Base-by-base conservation (phyloP, 2,329 filamentous ascomycete species). In the Elsinoe australis region DNA sequence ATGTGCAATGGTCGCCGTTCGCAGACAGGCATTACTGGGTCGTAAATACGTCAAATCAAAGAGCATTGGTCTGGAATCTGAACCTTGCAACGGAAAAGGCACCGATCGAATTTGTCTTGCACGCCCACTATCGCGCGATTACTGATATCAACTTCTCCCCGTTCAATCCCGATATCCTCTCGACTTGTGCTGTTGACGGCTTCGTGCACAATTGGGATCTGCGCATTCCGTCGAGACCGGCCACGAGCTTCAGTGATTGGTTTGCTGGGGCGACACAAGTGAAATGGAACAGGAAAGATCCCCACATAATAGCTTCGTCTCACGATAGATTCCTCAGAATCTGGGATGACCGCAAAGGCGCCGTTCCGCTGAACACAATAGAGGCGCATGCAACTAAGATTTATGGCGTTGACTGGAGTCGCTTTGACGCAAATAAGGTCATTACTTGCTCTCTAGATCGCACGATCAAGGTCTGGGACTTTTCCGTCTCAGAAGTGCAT, bases 71-170 rank as follows among this genome's bases (percentile, higher is more conserved):
- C 15, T 95, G 88, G 88, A 95, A 95, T 63, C 71, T 95, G 52
- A 87, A 84, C 55, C 75, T 87, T 62, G 70, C 71, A 45, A 71
- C 71, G 47, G 76, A 79, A 51, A 82, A 87, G 56, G 85, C 90
- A 57, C 85, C 84, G 0, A 88, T 95, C 53, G 87, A 95, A 64
- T 85, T 90, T 64, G 89, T 87, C 9, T 74, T 95, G 10, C 85
- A 94, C 59, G 87, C 83, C 2, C 89, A 87, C 64, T 86, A 80
- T 36, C 78, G 90, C 55, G 88, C 89, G 53, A 95, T 95, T 56
- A 95, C 89, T 5, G 89, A 95, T 62, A 88, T 95, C 64, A 95
- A 95, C 64, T 95, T 95, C 65, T 94, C 87, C 0, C 88, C 89
- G 4, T 87, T 94, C 57, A 85, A 95, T 60, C 87, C 88, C 0